phyloP scores from a whole-genome alignment of 179 eudicot species.

The Spinacia oleracea region DNA sequence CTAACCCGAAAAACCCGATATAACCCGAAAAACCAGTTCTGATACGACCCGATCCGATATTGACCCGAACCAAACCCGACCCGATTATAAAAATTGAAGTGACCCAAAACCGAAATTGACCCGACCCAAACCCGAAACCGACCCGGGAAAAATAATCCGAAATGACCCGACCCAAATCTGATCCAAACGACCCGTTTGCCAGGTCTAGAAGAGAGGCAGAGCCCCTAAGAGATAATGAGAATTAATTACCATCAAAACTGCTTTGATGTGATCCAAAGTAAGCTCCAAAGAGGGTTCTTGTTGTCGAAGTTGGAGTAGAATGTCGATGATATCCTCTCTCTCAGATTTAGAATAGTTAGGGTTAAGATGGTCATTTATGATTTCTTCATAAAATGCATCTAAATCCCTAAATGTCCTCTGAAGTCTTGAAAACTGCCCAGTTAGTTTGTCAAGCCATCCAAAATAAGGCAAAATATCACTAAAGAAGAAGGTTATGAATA shows the following conservation, averaged over 20 bases:
- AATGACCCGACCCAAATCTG: too few species aligned
- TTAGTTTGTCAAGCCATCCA: slow-evolving; percentile 26
- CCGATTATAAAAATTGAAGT: too few species aligned
- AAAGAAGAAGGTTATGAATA: slow-evolving; percentile 3
- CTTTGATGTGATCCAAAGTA: slow-evolving; percentile 31
- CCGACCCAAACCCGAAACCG: too few species aligned
- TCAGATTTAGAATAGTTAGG: slow-evolving; percentile 6
- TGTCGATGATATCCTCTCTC: slow-evolving; percentile 22
- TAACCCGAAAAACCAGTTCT: too few species aligned
- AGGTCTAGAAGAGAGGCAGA: too few species aligned
- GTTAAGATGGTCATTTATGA: slow-evolving; percentile 23
- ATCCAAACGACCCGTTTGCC: too few species aligned
- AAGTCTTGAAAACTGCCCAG: slow-evolving; percentile 8
- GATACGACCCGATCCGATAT: too few species aligned
- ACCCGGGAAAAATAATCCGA: too few species aligned
- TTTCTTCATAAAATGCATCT: slow-evolving; percentile 24
- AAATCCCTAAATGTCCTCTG: slow-evolving; percentile 11
- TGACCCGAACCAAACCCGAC: too few species aligned
- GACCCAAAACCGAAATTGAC: too few species aligned
- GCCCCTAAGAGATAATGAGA: too few species aligned
- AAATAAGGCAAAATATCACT: slow-evolving; percentile 23
- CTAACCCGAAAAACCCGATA: too few species aligned
- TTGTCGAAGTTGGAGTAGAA: slow-evolving; percentile 17
- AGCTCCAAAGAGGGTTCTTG: slow-evolving; percentile 11
- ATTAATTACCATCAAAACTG: slow-evolving; percentile 27